Conservation (phyloP, 805 yeast species). For the Yamadazyma kitorensis region DNA sequence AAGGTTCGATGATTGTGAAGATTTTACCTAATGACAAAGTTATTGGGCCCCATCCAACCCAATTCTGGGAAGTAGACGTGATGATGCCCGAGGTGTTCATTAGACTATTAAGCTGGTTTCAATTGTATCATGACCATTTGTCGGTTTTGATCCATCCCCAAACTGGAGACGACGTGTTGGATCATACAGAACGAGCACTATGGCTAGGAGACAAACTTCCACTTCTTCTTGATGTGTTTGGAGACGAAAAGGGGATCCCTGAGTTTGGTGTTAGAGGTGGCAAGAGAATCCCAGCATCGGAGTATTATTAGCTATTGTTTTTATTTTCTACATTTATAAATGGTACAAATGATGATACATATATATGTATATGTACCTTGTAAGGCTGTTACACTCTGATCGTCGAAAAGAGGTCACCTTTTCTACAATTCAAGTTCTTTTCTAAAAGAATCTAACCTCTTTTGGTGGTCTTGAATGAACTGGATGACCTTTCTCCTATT, state of each 20-base stretch:
- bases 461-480: constrained; percentile 57
- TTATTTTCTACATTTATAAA: constrained; percentile 1
- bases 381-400: too few species aligned
- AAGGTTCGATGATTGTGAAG: constrained; percentile 29
- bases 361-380: too few species aligned
- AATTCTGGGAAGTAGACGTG: constrained; percentile 36
- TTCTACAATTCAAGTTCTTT: constrained; percentile 23
- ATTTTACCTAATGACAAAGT: constrained; percentile 22
- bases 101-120: constrained; percentile 28
- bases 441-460: constrained; percentile 49
- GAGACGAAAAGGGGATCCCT: constrained; percentile 16
- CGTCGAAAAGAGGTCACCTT: background rate
- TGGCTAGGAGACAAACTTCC: constrained; percentile 28
- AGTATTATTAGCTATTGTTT: constrained; percentile 11
- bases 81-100: constrained; percentile 27
- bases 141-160: constrained; percentile 34
- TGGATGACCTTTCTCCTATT: constrained; percentile 60
- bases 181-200: constrained; percentile 27
- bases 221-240: constrained; percentile 11
- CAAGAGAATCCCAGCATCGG: constrained; percentile 11
- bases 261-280: constrained; percentile 27
- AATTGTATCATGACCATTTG: constrained; percentile 26
- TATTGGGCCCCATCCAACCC: constrained; percentile 32
- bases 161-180: constrained; percentile 26
- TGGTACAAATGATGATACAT: too few species aligned